A percentile compares a stretch with the other conserved stretches of the same genome.
Conservation (phyloP, 768 basidiomycete species). For the Mycena galericulata region DNA sequence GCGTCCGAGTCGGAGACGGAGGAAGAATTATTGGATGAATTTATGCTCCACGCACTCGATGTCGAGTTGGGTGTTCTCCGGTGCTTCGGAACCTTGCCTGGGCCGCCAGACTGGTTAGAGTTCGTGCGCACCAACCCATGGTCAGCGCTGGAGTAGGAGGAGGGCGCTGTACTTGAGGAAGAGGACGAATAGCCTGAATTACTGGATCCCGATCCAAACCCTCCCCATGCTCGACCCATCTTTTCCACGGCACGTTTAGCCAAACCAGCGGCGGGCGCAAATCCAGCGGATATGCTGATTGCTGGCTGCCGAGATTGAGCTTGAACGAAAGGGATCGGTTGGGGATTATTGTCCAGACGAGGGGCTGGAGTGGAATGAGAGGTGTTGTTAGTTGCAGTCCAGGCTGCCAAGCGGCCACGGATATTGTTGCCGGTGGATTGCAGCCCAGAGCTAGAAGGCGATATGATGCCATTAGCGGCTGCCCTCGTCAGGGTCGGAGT, state of each 20-base stretch:
- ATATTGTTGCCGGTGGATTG: constrained; percentile 56
- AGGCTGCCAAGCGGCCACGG: constrained; percentile 61
- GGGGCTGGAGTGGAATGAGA: constrained; percentile 31
- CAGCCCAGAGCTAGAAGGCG: constrained; percentile 47
- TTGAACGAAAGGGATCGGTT: constrained; percentile 41
- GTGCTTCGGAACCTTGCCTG: constrained; percentile 50
- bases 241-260: constrained; percentile 85
- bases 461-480: constrained; percentile 56
- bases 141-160: constrained; percentile 51
- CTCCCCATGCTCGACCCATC: constrained; percentile 75
- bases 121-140: constrained; percentile 51
- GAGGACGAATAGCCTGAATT: constrained; percentile 61
- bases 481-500: constrained; percentile 56
- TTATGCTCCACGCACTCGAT: constrained; percentile 69
- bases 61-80: constrained; percentile 70
- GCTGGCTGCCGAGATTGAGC: constrained; percentile 67
- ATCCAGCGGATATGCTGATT: constrained; percentile 75
- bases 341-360: constrained; percentile 27
- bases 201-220: constrained; percentile 53
- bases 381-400: constrained; percentile 50
- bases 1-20: constrained; percentile 65
- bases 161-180: constrained; percentile 56
- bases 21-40: constrained; percentile 57
- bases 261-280: constrained; percentile 79
- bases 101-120: constrained; percentile 54